phyloP scores from a whole-genome alignment of 768 basidiomycete genomes.

The Lyophyllum decastes region DNA sequence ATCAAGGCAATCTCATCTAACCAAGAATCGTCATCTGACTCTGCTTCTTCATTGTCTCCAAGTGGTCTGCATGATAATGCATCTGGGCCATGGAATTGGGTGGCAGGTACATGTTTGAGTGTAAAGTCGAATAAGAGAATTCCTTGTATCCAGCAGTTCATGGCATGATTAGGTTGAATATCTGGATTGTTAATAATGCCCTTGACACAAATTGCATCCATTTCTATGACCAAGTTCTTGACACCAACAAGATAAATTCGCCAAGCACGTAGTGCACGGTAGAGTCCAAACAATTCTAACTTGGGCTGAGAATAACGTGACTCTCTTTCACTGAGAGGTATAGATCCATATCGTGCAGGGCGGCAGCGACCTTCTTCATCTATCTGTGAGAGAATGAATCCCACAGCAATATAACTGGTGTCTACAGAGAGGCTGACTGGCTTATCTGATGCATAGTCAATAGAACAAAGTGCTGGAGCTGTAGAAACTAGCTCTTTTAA shows the following conservation, averaged over 20 bases:
- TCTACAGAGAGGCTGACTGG: slow-evolving; percentile 31
- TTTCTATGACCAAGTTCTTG: slow-evolving; percentile 24
- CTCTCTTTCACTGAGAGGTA: slow-evolving; percentile 7
- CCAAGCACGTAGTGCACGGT: slow-evolving; percentile 1
- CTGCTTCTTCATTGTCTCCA: neutral
- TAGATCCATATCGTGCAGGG: neutral
- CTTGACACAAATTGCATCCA: slow-evolving; percentile 21
- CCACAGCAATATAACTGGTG: slow-evolving; percentile 12
- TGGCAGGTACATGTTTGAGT: slow-evolving; percentile 34
- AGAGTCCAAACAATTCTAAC: slow-evolving; percentile 30
- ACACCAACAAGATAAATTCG: slow-evolving; percentile 27
- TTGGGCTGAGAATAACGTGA: slow-evolving; percentile 27
- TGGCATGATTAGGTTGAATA: slow-evolving; percentile 32
- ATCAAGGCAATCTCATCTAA: neutral
- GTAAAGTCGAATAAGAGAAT: slow-evolving; percentile 39
- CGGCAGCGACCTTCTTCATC: slow-evolving; percentile 4
- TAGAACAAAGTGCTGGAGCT: slow-evolving; percentile 14
- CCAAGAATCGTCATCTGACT: neutral
- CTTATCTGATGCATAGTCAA: slow-evolving; percentile 25
- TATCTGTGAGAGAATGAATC: slow-evolving; percentile 13
- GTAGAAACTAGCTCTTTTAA: slow-evolving; percentile 5
- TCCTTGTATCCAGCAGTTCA: slow-evolving; percentile 43
- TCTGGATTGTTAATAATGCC: slow-evolving; percentile 39
- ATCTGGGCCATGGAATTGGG: neutral
- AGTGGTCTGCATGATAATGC: slow-evolving; percentile 4